Evolutionary conservation across 1,284 basidiomycete genomes (phyloP).

Genomic region (Irpex sp.): DNA sequence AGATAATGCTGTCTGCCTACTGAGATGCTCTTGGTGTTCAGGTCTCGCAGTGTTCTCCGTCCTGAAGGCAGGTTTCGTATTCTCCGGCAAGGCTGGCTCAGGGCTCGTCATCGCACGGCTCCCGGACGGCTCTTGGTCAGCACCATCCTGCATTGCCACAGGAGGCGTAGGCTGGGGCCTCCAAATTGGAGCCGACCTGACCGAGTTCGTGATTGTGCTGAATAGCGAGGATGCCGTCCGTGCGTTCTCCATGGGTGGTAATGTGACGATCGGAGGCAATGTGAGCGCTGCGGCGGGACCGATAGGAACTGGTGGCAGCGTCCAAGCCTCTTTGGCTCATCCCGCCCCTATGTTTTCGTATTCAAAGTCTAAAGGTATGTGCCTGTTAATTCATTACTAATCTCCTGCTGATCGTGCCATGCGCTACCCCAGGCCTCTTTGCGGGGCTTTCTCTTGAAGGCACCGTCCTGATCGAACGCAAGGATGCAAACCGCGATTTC

Average conservation of each 20-base stretch:
- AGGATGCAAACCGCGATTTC: conserved; percentile 92
- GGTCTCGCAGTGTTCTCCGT: conserved; percentile 96
- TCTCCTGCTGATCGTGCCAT: neutral
- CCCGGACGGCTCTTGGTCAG: conserved; percentile 96
- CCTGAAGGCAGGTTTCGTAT: conserved; percentile 92
- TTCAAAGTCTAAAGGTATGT: conserved; percentile 87
- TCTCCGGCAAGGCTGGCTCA: conserved; percentile 94
- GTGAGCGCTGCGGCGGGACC: conserved; percentile 87
- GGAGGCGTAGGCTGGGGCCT: conserved; percentile 95
- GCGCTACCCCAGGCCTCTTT: conserved; percentile 71
- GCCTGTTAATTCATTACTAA: neutral
- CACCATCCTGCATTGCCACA: conserved; percentile 97
- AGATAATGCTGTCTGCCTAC: neutral
- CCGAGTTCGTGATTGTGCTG: conserved; percentile 90
- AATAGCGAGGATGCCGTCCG: conserved; percentile 95
- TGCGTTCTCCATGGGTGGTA: conserved; percentile 94
- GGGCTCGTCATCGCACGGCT: conserved; percentile 94
- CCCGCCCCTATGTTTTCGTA: conserved; percentile 98
- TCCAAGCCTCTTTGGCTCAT: conserved; percentile 85
- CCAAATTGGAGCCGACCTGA: conserved; percentile 90
- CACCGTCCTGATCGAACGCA: conserved; percentile 91
- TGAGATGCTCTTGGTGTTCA: conserved; percentile 25
- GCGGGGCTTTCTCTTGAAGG: conserved; percentile 95
- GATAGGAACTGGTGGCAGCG: conserved; percentile 91
- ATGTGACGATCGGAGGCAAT: conserved; percentile 92